phyloP scores from a whole-genome alignment of 768 basidiomycete genomes.

The Termitomyces sp. region DNA sequence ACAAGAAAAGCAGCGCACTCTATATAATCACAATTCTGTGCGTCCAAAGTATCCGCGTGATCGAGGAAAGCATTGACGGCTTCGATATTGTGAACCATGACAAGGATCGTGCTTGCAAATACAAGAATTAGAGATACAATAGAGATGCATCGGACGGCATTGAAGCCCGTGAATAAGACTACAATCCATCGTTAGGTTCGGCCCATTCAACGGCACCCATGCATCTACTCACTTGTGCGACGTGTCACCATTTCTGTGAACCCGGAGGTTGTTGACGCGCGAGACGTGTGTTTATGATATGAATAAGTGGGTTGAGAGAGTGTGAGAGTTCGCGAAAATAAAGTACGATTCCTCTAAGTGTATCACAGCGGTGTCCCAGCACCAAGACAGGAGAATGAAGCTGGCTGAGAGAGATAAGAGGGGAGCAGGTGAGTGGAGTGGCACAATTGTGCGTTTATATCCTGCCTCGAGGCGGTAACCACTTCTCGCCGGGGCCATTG shows the following conservation, averaged over 20 bases:
- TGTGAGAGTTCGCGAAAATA: conserved; percentile 2
- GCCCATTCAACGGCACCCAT: background rate
- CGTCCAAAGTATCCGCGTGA: conserved; percentile 27
- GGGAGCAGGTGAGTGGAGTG: background rate
- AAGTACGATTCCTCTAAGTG: conserved; percentile 3
- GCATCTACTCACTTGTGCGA: conserved; percentile 24
- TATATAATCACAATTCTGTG: conserved; percentile 73
- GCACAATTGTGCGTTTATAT: conserved; percentile 10
- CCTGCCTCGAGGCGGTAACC: conserved; percentile 1
- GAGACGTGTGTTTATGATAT: conserved; percentile 1
- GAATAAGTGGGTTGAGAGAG: conserved; percentile 9
- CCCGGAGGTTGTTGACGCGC: background rate
- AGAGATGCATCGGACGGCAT: conserved; percentile 68
- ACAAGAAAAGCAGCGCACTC: conserved; percentile 39
- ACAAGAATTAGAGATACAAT: conserved; percentile 77
- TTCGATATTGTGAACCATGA: conserved; percentile 69
- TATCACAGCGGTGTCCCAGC: conserved; percentile 24
- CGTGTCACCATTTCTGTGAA: conserved; percentile 23
- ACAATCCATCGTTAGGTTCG: background rate
- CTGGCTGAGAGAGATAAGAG: conserved; percentile 4
- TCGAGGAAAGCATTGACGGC: conserved; percentile 64
- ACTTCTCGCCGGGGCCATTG: conserved; percentile 7
- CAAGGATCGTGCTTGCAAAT: conserved; percentile 68
- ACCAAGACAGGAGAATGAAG: conserved; percentile 17
- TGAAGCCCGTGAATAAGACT: conserved; percentile 69